These are phyloP conservation scores for Xeromyces bisporus DNA, from an alignment of 495 filamentous ascomycete species.

Conservation along the genomic window DNA sequence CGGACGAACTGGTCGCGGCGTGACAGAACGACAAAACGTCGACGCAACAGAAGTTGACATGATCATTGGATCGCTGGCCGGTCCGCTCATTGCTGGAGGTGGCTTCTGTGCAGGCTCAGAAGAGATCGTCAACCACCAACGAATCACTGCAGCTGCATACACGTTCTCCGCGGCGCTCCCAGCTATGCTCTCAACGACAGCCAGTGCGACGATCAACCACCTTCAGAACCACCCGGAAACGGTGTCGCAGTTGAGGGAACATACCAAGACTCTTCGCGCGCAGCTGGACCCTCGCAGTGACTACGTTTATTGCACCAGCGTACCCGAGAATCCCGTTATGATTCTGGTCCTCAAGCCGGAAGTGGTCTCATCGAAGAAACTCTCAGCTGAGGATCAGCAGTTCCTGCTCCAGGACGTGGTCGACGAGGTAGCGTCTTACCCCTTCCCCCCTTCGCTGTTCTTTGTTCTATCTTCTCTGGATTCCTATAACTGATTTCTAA, in stretches of 20 bases:
- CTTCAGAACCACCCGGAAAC: slow-evolving; percentile 72
- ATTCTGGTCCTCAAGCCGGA: slow-evolving; percentile 75
- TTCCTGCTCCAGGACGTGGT: slow-evolving; percentile 73
- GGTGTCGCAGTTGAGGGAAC: slow-evolving; percentile 58
- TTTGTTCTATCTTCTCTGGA: neutral
- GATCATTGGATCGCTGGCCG: slow-evolving; percentile 85
- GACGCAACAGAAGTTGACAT: slow-evolving; percentile 83
- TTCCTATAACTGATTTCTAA: neutral
- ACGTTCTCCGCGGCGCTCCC: slow-evolving; percentile 91
- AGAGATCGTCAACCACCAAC: slow-evolving; percentile 90
- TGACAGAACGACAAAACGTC: slow-evolving; percentile 92
- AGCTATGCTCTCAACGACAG: slow-evolving; percentile 85
- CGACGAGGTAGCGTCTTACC: slow-evolving; percentile 90
- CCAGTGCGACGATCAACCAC: slow-evolving; percentile 70
- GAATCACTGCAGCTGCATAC: slow-evolving; percentile 75
- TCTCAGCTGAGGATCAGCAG: slow-evolving; percentile 63
- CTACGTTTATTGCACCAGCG: slow-evolving; percentile 72
- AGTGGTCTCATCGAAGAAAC: slow-evolving; percentile 49
- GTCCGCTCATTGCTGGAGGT: slow-evolving; percentile 77
- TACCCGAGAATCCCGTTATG: slow-evolving; percentile 72
- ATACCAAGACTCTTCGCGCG: slow-evolving; percentile 61
- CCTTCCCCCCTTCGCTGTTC: too few relatives aligned
- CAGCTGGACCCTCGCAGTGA: slow-evolving; percentile 89
- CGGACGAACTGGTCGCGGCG: slow-evolving; percentile 72
- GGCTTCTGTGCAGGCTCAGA: slow-evolving; percentile 85